A percentile compares a stretch with the other conserved stretches of the same genome.
Evolutionary conservation across 2,329 filamentous ascomycete genomes (phyloP).

Genomic region (Colletotrichum acutatum): DNA sequence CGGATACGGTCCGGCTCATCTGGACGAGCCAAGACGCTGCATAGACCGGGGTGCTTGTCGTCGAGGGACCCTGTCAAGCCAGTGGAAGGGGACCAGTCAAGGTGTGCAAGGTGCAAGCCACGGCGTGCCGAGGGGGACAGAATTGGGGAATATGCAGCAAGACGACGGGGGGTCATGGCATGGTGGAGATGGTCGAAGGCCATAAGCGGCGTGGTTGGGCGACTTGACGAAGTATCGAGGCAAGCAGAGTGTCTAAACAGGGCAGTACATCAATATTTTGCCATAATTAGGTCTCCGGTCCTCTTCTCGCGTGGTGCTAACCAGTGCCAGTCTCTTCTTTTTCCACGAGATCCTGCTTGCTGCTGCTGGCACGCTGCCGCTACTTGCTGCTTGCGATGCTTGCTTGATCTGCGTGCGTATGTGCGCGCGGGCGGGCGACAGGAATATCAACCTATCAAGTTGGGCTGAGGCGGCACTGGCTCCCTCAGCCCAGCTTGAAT

Average conservation of each 20-base stretch:
- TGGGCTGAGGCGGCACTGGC: slow-evolving; percentile 9
- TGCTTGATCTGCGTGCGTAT: slow-evolving; percentile 22
- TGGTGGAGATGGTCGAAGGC: slow-evolving; percentile 24
- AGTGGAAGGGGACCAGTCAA: slow-evolving; percentile 13
- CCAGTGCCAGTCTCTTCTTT: background rate
- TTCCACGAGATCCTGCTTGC: slow-evolving; percentile 6
- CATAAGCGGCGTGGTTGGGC: slow-evolving; percentile 30
- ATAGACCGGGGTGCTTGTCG: slow-evolving; percentile 33
- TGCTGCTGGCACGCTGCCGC: background rate
- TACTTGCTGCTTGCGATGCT: slow-evolving; percentile 27
- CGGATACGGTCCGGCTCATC: slow-evolving; percentile 38
- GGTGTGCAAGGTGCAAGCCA: slow-evolving; percentile 35
- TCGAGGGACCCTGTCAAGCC: slow-evolving; percentile 31
- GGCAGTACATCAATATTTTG: slow-evolving; percentile 36
- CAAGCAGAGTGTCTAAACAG: slow-evolving; percentile 26
- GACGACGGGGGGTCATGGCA: slow-evolving; percentile 17
- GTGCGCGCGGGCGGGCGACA: slow-evolving; percentile 16
- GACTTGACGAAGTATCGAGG: slow-evolving; percentile 23
- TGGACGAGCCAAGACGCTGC: slow-evolving; percentile 36
- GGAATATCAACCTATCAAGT: slow-evolving; percentile 32
- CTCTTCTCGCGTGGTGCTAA: slow-evolving; percentile 13
- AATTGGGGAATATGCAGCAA: slow-evolving; percentile 33
- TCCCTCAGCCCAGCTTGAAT: slow-evolving; percentile 8
- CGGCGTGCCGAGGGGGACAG: slow-evolving; percentile 34
- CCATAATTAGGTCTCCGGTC: slow-evolving; percentile 33